Percentiles rank a stretch among this genome's conserved stretches.
These are phyloP conservation scores for Leptodermis oblonga DNA, from an alignment of 257 asterid species.

Conservation along the genomic window DNA sequence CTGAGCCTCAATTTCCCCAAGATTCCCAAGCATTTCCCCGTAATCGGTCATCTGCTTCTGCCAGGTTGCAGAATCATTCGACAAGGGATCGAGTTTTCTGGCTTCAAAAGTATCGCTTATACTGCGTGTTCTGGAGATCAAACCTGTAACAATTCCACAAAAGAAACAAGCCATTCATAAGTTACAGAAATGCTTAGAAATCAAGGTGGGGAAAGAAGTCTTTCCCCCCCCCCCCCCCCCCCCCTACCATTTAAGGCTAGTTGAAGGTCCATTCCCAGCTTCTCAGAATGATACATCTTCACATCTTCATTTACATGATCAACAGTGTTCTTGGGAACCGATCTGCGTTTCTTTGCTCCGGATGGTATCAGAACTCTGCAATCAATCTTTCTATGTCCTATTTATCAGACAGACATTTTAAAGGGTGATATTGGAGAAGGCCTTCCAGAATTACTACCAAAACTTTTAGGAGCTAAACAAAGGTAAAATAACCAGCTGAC, in stretches of 20 bases:
- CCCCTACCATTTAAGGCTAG: constrained; percentile 22
- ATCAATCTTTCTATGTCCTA: constrained; percentile 21
- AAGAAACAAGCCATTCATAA: no score
- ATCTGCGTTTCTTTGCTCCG: constrained; percentile 9
- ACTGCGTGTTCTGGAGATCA: constrained; percentile 9
- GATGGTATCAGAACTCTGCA: not conserved
- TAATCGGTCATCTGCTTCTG: constrained; percentile 10
- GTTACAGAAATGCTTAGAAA: not conserved
- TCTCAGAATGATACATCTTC: not conserved
- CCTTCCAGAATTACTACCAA: not conserved
- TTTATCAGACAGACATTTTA: constrained; percentile 11
- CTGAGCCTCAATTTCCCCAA: not conserved
- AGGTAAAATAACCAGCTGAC: constrained; percentile 14
- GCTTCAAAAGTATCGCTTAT: constrained; percentile 17
- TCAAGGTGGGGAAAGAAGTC: no score
- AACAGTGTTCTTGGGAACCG: not conserved
- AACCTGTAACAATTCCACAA: constrained; percentile 23
- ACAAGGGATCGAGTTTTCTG: not conserved
- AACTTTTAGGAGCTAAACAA: constrained; percentile 2
- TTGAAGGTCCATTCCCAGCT: constrained; percentile 16
- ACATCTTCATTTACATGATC: no score
- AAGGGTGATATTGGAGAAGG: not conserved
- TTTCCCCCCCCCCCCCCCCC: no score
- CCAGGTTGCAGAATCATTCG: constrained; percentile 13
- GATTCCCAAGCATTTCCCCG: constrained; percentile 10